Evolutionary conservation across 768 basidiomycete genomes (phyloP).

Genomic region (Pulveroboletus frians): DNA sequence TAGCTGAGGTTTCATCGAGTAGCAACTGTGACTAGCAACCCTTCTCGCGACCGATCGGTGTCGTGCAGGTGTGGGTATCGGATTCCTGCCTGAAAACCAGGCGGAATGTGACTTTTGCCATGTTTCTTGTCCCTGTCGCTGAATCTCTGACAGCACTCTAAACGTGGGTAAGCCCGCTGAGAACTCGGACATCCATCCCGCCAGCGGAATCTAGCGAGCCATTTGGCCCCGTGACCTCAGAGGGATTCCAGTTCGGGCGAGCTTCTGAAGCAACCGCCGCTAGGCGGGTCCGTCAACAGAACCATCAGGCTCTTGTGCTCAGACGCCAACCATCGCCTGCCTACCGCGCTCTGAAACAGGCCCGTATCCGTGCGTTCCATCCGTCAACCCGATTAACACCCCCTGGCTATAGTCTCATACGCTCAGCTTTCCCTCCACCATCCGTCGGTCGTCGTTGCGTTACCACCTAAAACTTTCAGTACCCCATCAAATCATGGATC

Average conservation of each 20-base stretch:
- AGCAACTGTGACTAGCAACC: no score
- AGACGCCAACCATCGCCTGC: conserved; percentile 1
- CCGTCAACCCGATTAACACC: conserved; percentile 3
- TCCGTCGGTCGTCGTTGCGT: neutral
- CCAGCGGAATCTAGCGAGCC: neutral
- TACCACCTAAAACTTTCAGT: neutral
- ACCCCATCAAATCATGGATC: conserved; percentile 21
- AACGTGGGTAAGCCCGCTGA: neutral
- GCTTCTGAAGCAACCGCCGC: conserved; percentile 10
- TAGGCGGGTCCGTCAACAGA: neutral
- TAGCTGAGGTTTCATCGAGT: neutral
- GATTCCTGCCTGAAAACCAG: no score
- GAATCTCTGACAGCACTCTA: neutral
- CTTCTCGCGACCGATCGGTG: no score
- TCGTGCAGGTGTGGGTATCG: no score
- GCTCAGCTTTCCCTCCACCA: conserved; percentile 1
- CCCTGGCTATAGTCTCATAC: conserved; percentile 5
- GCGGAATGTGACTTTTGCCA: no score
- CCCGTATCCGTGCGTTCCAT: conserved; percentile 11
- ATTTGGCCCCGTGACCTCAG: neutral
- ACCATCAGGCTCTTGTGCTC: neutral
- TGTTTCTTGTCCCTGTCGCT: neutral
- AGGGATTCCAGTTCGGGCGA: conserved; percentile 10
- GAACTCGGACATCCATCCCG: neutral
- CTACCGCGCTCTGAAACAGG: conserved; percentile 10